phyloP scores from a whole-genome alignment of 768 basidiomycete species.

The Lentinus tigrinus region DNA sequence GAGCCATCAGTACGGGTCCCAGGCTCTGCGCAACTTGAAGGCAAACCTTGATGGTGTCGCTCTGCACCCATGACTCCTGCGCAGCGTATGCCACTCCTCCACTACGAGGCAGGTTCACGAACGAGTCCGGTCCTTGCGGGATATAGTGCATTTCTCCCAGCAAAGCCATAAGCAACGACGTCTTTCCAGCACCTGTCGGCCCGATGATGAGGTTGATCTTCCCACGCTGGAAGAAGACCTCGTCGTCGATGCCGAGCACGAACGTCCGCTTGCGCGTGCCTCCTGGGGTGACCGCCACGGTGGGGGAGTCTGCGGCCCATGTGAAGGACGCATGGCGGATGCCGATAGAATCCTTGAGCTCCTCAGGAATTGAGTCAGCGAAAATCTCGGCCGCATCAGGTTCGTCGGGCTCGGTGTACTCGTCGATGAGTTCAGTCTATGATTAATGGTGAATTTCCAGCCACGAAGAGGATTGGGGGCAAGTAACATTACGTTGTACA shows the following conservation, averaged over 20 bases:
- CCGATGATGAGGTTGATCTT: conserved; percentile 32
- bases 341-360: conserved; percentile 11
- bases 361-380: neutral
- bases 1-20: no score
- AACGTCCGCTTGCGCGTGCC: conserved; percentile 15
- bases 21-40: neutral
- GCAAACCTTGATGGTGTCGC: conserved; percentile 39
- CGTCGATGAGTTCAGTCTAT: conserved; percentile 23
- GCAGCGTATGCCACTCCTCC: conserved; percentile 47
- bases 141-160: conserved; percentile 34
- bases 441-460: neutral
- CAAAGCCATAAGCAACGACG: conserved; percentile 32
- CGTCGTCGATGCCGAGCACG: conserved; percentile 28
- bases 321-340: conserved; percentile 20
- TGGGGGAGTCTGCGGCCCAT: conserved; percentile 8
- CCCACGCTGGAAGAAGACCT: conserved; percentile 27
- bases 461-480: neutral
- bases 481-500: conserved; percentile 25
- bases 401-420: conserved; percentile 8
- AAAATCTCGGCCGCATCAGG: neutral
- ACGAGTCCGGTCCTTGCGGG: conserved; percentile 33
- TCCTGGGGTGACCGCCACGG: conserved; percentile 1
- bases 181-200: conserved; percentile 33
- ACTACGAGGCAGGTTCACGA: conserved; percentile 41
- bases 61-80: conserved; percentile 51